These are phyloP conservation scores for Obba rivulosa DNA, from an alignment of 768 basidiomycete species.

Conservation along the genomic window DNA sequence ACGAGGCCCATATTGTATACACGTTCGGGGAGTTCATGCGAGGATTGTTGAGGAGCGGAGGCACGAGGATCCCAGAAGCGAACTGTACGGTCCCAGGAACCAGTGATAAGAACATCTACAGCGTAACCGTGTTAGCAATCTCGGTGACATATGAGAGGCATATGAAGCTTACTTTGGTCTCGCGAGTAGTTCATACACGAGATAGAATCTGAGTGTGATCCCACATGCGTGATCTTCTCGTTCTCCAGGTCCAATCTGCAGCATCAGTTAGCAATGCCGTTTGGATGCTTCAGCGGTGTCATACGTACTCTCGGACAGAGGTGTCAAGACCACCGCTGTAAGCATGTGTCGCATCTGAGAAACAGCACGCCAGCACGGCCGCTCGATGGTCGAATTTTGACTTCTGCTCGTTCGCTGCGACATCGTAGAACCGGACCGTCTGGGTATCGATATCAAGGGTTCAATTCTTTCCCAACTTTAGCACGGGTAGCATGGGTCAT, in stretches of 20 bases:
- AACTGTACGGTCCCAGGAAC: conserved; percentile 89
- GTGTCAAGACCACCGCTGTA: conserved; percentile 89
- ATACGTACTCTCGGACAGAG: conserved; percentile 72
- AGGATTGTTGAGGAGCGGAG: conserved; percentile 47
- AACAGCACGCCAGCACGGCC: conserved; percentile 80
- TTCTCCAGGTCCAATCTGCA: conserved; percentile 70
- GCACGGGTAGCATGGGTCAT: too few species aligned
- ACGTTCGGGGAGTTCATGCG: conserved; percentile 72
- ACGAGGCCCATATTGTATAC: conserved; percentile 82
- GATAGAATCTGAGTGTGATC: conserved; percentile 77
- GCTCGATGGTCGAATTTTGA: conserved; percentile 87
- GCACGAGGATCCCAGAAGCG: conserved; percentile 84
- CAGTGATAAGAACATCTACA: conserved; percentile 71
- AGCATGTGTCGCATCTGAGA: conserved; percentile 58
- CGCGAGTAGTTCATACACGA: conserved; percentile 69
- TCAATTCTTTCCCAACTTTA: neutral
- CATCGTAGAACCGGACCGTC: conserved; percentile 56
- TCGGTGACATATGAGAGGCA: neutral
- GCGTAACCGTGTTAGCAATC: neutral
- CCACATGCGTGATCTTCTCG: conserved; percentile 69
- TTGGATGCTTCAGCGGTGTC: too few species aligned
- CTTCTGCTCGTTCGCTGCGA: conserved; percentile 55
- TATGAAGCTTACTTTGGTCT: conserved; percentile 48
- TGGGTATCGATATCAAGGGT: conserved; percentile 19
- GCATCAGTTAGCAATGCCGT: neutral